Evolutionary conservation across 1,284 basidiomycete species (phyloP), one percentile per base, ranked within the genome.

Genomic region (Melampsora larici-populina): DNA sequence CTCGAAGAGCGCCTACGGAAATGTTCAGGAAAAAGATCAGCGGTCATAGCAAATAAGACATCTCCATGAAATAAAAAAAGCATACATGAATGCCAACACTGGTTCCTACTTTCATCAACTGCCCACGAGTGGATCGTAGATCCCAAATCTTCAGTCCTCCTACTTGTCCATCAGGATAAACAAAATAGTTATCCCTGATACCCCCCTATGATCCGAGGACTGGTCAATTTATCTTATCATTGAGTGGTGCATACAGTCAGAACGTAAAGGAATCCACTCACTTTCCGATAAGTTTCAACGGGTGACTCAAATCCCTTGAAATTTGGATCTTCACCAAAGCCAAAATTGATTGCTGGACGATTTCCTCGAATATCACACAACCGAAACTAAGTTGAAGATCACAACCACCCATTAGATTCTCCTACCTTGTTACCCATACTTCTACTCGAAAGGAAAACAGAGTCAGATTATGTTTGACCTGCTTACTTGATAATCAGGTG

Each of bases 351-450:
- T 17, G 68, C 67, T 26, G 75, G 75, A 29, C 58, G 36, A 33
- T 66, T n/a, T n/a, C 55, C 69, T 48, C 75, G 43, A 9, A 77
- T 29, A 55, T 77, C 75, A 64, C 66, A 69, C 46, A 69, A 70
- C 21, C 67, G 67, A 65, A 77, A 77, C 67, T 76, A 40, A 9
- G 33, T 36, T 17, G 13, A 48, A 31, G 51, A 29, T 69, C 7
- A 69, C 17, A 43, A 36, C 18, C 1, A 4, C 24, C 8, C 17
- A 33, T 36, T 5, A 68, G 36, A 17, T 40, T 40, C 36, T 36
- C 7, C 7, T 48, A 43, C 18, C 24, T 15, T 15, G 1, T 46
- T 24, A 24, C 33, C 40, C 17, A 18, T 36, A 3, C 9, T 36
- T n/a, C 24, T n/a, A 48, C 13, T 43, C 66, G 2, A 15, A 24